A percentile compares a stretch with the other conserved stretches of the same genome.
Conservation (phyloP, 768 basidiomycete species). For the Naganishia onofrii region DNA sequence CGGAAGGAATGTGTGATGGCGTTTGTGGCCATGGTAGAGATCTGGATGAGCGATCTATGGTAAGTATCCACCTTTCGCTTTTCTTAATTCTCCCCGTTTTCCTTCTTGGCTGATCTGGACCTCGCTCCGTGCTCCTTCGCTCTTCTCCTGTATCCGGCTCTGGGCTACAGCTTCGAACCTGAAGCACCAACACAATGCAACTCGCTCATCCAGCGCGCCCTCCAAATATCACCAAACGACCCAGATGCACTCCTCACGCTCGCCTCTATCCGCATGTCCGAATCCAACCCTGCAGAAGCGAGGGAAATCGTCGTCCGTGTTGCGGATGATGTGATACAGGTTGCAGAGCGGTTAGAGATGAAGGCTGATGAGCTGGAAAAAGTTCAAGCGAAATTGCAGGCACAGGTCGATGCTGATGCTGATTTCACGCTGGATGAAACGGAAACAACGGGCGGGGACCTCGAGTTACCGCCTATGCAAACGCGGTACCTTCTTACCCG, state of each 20-base stretch:
- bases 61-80: conserved; percentile 47
- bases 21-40: conserved; percentile 83
- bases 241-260: conserved; percentile 74
- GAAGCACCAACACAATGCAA: conserved; percentile 80
- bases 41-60: conserved; percentile 98
- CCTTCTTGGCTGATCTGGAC: no score
- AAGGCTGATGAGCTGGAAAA: conserved; percentile 7
- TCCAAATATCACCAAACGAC: conserved; percentile 70
- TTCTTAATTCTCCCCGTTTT: not conserved
- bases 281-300: conserved; percentile 78
- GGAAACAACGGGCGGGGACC: not conserved
- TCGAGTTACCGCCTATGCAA: conserved; percentile 67
- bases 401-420: not conserved
- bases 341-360: conserved; percentile 19
- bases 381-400: not conserved
- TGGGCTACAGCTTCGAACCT: conserved; percentile 65
- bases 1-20: conserved; percentile 71
- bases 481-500: conserved; percentile 72
- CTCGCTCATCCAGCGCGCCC: conserved; percentile 67
- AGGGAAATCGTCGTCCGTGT: conserved; percentile 59
- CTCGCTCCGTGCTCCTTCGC: not conserved
- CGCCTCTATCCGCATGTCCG: conserved; percentile 84
- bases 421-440: not conserved
- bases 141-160: not conserved
- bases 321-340: conserved; percentile 2